Percentiles rank a stretch among this genome's conserved stretches.
Conservation (phyloP, 2,329 filamentous ascomycete species). For the Apiospora saccharicola region DNA sequence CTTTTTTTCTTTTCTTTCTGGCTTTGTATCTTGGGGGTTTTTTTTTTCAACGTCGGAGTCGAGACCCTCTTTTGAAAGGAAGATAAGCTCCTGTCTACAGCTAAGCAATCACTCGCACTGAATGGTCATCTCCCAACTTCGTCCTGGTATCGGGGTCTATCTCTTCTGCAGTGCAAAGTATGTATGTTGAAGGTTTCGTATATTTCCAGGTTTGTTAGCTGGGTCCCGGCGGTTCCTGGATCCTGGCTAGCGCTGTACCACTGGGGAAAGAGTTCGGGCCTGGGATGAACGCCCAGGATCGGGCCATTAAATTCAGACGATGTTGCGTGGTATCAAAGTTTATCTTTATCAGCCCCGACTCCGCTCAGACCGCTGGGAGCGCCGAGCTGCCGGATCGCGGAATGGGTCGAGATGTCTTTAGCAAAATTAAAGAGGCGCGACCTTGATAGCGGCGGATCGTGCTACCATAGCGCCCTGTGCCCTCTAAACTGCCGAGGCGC, state of each 20-base stretch:
- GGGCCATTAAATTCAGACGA: slow-evolving; percentile 11
- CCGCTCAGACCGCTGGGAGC: slow-evolving; percentile 8
- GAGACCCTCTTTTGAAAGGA: neutral
- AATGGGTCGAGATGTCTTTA: slow-evolving; percentile 1
- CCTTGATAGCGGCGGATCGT: slow-evolving; percentile 6
- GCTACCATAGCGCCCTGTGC: neutral
- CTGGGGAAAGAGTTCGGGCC: slow-evolving; percentile 15
- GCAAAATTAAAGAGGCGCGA: slow-evolving; percentile 19
- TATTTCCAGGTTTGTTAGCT: neutral
- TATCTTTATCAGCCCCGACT: slow-evolving; percentile 1
- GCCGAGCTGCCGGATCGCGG: slow-evolving; percentile 13
- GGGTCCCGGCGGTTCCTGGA: slow-evolving; percentile 2
- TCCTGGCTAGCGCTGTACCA: neutral
- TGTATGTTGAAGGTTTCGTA: neutral
- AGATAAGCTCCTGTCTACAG: neutral
- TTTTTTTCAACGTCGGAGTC: neutral
- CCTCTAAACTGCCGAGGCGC: slow-evolving; percentile 14
- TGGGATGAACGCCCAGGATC: slow-evolving; percentile 15
- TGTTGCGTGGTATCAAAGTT: slow-evolving; percentile 10
- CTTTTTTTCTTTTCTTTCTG: neutral
- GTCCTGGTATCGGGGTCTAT: neutral
- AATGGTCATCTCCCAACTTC: neutral
- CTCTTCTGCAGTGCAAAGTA: neutral
- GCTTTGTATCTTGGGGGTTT: neutral
- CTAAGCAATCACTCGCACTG: neutral